phyloP scores from a whole-genome alignment of 805 yeast genomes.

The Candida koratica region DNA sequence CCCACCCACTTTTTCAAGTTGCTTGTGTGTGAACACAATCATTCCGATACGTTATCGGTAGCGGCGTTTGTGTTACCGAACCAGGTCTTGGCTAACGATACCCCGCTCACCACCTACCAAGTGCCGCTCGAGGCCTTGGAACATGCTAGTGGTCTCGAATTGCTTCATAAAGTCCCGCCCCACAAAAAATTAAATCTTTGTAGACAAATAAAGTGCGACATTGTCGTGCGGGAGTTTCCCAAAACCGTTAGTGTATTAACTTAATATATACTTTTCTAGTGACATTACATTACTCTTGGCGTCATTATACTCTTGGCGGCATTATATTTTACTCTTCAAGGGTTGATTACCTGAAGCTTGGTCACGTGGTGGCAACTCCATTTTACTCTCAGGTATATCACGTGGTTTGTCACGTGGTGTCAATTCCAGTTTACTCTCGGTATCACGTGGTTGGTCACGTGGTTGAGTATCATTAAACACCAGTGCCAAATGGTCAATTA shows the following conservation, averaged over 20 bases:
- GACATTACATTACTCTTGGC: not conserved
- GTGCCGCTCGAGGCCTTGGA: slow-evolving; percentile 91
- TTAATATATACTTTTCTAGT: too few species aligned
- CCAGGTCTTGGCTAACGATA: slow-evolving; percentile 65
- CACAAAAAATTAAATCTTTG: slow-evolving; percentile 62
- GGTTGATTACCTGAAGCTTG: too few species aligned
- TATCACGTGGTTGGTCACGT: not conserved
- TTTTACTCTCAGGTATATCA: too few species aligned
- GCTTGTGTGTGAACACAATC: slow-evolving; percentile 69
- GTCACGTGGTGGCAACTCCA: too few species aligned
- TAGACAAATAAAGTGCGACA: slow-evolving; percentile 71
- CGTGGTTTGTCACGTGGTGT: too few species aligned
- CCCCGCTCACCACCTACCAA: slow-evolving; percentile 69
- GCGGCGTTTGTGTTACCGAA: slow-evolving; percentile 96
- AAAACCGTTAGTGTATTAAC: slow-evolving; percentile 29
- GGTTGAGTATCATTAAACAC: slow-evolving; percentile 11
- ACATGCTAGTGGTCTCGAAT: slow-evolving; percentile 78
- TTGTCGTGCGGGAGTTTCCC: slow-evolving; percentile 76
- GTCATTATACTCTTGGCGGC: not conserved
- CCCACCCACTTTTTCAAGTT: slow-evolving; percentile 96
- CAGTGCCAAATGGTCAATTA: slow-evolving; percentile 37
- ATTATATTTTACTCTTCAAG: slow-evolving; percentile 13
- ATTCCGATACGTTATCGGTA: slow-evolving; percentile 51
- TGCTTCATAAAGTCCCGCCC: slow-evolving; percentile 65
- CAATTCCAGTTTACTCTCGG: too few species aligned